phyloP scores from a whole-genome alignment of 306 rosid species.

The Quercus alba region DNA sequence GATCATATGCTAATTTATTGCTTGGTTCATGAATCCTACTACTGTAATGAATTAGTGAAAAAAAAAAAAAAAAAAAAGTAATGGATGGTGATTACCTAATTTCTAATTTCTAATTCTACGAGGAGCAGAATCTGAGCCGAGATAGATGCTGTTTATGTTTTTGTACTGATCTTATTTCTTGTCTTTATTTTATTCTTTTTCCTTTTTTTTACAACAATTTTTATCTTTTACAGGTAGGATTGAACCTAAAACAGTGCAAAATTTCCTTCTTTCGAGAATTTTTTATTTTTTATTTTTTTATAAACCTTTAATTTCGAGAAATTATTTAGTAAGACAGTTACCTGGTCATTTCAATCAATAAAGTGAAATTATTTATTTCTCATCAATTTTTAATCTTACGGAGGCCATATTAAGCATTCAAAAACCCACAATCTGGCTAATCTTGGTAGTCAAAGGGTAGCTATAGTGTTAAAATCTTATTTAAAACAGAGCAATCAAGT shows the following conservation, averaged over 20 bases:
- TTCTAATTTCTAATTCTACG: background rate
- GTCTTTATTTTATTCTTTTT: background rate
- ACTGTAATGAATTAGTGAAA: background rate
- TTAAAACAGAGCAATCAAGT: background rate
- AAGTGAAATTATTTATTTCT: too few relatives aligned
- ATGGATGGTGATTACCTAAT: background rate
- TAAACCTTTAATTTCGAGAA: too few relatives aligned
- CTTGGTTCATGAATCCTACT: background rate
- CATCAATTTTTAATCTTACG: too few relatives aligned
- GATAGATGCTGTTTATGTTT: background rate
- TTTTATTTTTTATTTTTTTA: too few relatives aligned
- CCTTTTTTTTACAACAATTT: background rate
- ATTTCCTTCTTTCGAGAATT: background rate
- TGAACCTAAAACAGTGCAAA: background rate
- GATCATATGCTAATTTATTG: background rate
- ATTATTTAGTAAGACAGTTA: too few relatives aligned
- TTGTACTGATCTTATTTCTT: background rate
- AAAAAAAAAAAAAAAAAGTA: too few relatives aligned
- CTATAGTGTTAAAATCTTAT: background rate
- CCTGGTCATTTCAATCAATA: too few relatives aligned
- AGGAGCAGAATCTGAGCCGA: background rate
- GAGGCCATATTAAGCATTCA: too few relatives aligned
- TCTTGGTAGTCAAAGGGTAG: background rate
- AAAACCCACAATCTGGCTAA: too few relatives aligned
- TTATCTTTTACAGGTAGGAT: background rate